phyloP scores from a whole-genome alignment of 2,329 filamentous ascomycete genomes.

The Sclerotinia glacialis region DNA sequence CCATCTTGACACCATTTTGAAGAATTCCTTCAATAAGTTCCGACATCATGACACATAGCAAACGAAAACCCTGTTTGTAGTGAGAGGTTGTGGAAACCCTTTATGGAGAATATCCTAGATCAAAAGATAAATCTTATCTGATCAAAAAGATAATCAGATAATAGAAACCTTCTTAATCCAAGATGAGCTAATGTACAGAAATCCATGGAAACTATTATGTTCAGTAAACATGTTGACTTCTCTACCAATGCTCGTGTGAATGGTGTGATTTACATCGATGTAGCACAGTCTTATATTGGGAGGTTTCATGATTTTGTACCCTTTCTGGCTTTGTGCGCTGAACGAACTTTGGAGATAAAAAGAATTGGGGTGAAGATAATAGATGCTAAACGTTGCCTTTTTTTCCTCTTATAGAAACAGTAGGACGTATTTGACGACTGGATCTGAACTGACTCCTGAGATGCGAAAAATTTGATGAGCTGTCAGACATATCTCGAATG shows the following conservation, averaged over 20 bases:
- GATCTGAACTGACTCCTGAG: neutral
- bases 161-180: neutral
- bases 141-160: constrained; percentile 18
- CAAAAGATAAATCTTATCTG: constrained; percentile 13
- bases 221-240: neutral
- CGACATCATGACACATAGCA: constrained; percentile 3
- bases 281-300: neutral
- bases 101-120: neutral
- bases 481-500: neutral
- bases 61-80: neutral
- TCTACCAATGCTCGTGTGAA: neutral
- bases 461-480: neutral
- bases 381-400: neutral
- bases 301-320: neutral
- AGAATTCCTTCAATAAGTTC: neutral
- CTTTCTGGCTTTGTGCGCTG: neutral
- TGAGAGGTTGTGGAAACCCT: neutral
- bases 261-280: neutral
- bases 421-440: neutral
- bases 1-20: neutral
- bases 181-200: neutral
- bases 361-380: neutral
- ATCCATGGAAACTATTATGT: neutral
- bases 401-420: neutral
- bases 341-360: neutral